phyloP scores from a whole-genome alignment of 768 basidiomycete species.

The Amanita muscaria region DNA sequence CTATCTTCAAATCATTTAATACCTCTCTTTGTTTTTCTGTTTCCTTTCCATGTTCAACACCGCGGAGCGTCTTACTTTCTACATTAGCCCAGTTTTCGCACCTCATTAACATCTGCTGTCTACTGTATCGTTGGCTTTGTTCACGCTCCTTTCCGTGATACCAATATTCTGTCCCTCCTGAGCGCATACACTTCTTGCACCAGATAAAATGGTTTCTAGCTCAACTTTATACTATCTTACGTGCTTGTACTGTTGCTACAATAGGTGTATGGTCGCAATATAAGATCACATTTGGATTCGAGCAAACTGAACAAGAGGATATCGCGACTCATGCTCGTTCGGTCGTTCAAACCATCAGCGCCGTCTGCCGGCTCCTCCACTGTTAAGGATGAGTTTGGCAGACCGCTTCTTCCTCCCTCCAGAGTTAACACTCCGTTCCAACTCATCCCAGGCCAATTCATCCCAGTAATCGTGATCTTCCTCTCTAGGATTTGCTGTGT shows the following conservation, averaged over 20 bases:
- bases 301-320: no score
- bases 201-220: not conserved
- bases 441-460: constrained; percentile 74
- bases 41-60: no score
- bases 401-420: constrained; percentile 52
- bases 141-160: not conserved
- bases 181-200: not conserved
- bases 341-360: no score
- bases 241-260: constrained; percentile 22
- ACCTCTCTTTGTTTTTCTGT: not conserved
- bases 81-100: no score
- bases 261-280: constrained; percentile 11
- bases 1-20: constrained; percentile 72
- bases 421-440: constrained; percentile 46
- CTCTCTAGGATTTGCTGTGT: constrained; percentile 20
- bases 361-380: constrained; percentile 47
- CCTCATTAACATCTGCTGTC: no score
- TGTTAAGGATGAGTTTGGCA: constrained; percentile 59
- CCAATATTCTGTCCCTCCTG: not conserved
- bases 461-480: constrained; percentile 69
- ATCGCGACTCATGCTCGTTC: no score
- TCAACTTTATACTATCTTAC: constrained; percentile 13
- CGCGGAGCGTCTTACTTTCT: no score
- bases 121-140: not conserved
- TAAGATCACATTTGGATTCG: no score